Percentiles rank a stretch among this genome's conserved stretches.
Evolutionary conservation across 1,139 yeast genomes (phyloP).

Genomic region (Candida sp.): DNA sequence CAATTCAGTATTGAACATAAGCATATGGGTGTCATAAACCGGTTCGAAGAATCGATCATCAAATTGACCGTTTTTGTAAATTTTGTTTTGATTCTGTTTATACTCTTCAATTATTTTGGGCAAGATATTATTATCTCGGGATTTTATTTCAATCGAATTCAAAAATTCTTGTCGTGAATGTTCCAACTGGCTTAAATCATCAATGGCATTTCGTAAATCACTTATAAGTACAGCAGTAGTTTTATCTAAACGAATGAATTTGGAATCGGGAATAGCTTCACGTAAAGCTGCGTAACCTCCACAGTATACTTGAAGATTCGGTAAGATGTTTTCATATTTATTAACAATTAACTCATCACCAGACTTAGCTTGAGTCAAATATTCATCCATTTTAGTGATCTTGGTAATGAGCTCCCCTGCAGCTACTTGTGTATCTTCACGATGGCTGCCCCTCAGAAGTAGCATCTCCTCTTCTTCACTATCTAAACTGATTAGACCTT

Average conservation of each 20-base stretch:
- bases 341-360: constrained; percentile 56
- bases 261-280: constrained; percentile 49
- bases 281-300: constrained; percentile 40
- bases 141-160: constrained; percentile 40
- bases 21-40: constrained; percentile 34
- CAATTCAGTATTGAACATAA: constrained; percentile 38
- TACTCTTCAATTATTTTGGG: constrained; percentile 50
- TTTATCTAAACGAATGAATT: constrained; percentile 38
- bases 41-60: constrained; percentile 28
- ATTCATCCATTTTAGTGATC: constrained; percentile 42
- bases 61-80: constrained; percentile 15
- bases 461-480: constrained; percentile 53
- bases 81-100: constrained; percentile 21
- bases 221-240: constrained; percentile 30
- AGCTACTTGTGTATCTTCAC: constrained; percentile 38
- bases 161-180: constrained; percentile 36
- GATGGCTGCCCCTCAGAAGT: constrained; percentile 43
- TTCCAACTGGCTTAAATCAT: constrained; percentile 23
- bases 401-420: constrained; percentile 33
- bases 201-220: constrained; percentile 38
- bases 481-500: constrained; percentile 47
- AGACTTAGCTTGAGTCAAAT: constrained; percentile 53
- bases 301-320: constrained; percentile 40
- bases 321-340: constrained; percentile 42
- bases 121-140: constrained; percentile 46